A percentile compares a stretch with the other conserved stretches of the same genome.
Evolutionary conservation across 148 eudicot genomes (phyloP).

Genomic region (Rhododendron vialii): DNA sequence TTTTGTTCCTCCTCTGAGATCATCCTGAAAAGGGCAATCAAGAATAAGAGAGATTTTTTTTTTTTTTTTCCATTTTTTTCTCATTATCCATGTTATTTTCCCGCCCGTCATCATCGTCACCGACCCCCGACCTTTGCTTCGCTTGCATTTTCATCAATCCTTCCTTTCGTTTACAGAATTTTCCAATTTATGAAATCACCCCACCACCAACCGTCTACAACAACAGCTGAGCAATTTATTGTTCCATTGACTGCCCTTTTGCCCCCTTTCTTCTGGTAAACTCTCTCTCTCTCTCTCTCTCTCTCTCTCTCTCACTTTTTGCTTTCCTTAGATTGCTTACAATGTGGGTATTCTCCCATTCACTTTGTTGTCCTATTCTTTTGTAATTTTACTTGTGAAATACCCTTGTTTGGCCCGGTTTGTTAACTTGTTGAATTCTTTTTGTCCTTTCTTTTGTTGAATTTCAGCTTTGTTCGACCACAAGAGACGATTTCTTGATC

Average conservation of each 20-base stretch:
- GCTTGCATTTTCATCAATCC: background rate
- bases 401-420: conserved; percentile 8
- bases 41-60: conserved; percentile 5
- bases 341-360: conserved; percentile 48
- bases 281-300: conserved; percentile 12
- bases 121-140: background rate
- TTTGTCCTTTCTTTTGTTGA: conserved; percentile 10
- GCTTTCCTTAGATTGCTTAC: conserved; percentile 49
- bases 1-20: conserved; percentile 39
- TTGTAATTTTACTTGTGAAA: conserved; percentile 2
- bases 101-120: background rate
- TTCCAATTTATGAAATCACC: background rate
- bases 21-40: conserved; percentile 45
- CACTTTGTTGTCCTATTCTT: conserved; percentile 16
- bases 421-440: conserved; percentile 3
- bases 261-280: conserved; percentile 32
- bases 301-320: conserved; percentile 7
- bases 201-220: background rate
- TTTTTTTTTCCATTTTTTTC: background rate
- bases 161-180: background rate
- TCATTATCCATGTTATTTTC: background rate
- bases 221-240: conserved; percentile 5
- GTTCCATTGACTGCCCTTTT: conserved; percentile 18
- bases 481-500: conserved; percentile 23
- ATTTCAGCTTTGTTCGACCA: conserved; percentile 27